phyloP scores from a whole-genome alignment of 257 asterid genomes.

The Forsythia suspensa region DNA sequence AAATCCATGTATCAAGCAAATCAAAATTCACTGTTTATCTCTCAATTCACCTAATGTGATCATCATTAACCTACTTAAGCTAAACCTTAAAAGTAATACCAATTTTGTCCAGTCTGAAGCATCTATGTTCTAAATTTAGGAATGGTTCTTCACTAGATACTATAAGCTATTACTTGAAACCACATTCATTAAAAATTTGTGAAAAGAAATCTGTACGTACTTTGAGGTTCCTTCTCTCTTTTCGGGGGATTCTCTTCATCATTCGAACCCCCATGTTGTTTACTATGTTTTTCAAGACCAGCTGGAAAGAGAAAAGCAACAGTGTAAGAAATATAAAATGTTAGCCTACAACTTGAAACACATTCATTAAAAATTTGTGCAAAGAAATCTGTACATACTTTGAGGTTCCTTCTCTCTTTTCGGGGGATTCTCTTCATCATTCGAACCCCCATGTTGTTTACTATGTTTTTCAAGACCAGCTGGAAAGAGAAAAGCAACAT shows the following conservation, averaged over 20 bases:
- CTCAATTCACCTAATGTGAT: no score
- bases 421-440: constrained; percentile 18
- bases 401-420: not conserved
- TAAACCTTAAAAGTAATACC: no score
- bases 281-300: not conserved
- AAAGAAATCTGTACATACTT: constrained; percentile 8
- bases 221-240: constrained; percentile 1
- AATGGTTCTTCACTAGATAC: no score
- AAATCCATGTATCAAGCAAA: no score
- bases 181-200: not conserved
- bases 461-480: constrained; percentile 7
- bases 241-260: constrained; percentile 19
- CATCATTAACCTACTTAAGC: no score
- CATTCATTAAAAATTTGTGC: not conserved
- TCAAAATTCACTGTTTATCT: no score
- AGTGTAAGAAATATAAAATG: no score
- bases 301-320: constrained; percentile 11
- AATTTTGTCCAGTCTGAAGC: no score
- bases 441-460: not conserved
- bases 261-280: no score
- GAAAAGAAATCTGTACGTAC: not conserved
- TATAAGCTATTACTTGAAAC: no score
- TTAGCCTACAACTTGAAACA: no score
- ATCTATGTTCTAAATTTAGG: no score
- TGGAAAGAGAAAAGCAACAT: constrained; percentile 4